Percentiles rank a stretch among this genome's conserved stretches.
Evolutionary conservation across 805 yeast species (phyloP).

Genomic region (Yamadazyma tumulicola): DNA sequence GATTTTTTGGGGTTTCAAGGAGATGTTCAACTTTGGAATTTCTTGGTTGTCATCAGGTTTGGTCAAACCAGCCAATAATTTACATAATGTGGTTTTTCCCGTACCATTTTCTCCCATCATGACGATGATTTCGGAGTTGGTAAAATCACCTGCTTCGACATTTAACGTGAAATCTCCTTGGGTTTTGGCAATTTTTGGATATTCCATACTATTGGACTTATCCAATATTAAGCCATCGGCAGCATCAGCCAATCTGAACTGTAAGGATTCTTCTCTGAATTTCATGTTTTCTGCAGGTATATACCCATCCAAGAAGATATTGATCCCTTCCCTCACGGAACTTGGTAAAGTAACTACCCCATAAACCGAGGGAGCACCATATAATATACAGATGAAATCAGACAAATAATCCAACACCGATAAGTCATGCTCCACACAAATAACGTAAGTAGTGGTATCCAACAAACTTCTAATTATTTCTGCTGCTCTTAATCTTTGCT

Average conservation of each 20-base stretch:
- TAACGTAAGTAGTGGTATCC: conserved; percentile 74
- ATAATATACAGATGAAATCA: conserved; percentile 92
- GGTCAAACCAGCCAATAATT: conserved; percentile 88
- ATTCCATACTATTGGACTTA: conserved; percentile 71
- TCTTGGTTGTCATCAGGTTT: conserved; percentile 78
- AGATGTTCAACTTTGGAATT: conserved; percentile 85
- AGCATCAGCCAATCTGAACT: conserved; percentile 89
- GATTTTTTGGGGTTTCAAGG: conserved; percentile 99
- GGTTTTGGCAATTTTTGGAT: conserved; percentile 83
- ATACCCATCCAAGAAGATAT: conserved; percentile 96
- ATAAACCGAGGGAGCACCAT: conserved; percentile 97
- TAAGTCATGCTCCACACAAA: conserved; percentile 98
- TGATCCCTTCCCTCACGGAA: conserved; percentile 98
- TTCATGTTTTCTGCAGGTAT: conserved; percentile 96
- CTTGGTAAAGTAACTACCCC: conserved; percentile 98
- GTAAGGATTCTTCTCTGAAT: conserved; percentile 93
- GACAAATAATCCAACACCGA: conserved; percentile 96
- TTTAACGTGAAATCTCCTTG: conserved; percentile 92
- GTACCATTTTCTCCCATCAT: conserved; percentile 99
- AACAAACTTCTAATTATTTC: conserved; percentile 85
- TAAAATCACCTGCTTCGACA: conserved; percentile 84
- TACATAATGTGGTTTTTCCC: conserved; percentile 98
- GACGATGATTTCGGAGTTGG: conserved; percentile 94
- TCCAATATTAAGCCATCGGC: conserved; percentile 72
- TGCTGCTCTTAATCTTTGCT: conserved; percentile 98